Evolutionary conservation across 2,329 filamentous ascomycete genomes (phyloP).

Genomic region (Fusarium multiceps): DNA sequence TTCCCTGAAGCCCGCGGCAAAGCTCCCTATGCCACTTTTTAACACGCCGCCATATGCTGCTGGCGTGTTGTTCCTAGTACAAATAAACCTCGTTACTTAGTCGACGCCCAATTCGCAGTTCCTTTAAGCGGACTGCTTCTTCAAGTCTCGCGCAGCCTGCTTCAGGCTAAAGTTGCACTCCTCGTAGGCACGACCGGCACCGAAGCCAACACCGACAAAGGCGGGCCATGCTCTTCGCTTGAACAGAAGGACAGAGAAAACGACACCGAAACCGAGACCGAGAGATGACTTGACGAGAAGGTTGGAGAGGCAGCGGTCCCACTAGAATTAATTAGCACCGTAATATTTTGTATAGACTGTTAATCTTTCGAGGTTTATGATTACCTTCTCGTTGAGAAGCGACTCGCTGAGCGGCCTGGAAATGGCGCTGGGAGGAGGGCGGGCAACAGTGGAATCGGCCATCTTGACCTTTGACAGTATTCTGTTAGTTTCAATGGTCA

Average conservation of each 20-base stretch:
- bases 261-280: conserved; percentile 95
- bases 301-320: conserved; percentile 98
- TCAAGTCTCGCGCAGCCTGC: conserved; percentile 68
- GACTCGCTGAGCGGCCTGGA: conserved; percentile 95
- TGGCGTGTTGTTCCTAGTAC: conserved; percentile 42
- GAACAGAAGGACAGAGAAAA: conserved; percentile 98
- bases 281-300: conserved; percentile 96
- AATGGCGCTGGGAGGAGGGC: conserved; percentile 70
- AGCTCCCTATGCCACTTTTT: conserved; percentile 34
- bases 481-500: conserved; percentile 37
- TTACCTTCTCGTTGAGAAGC: conserved; percentile 98
- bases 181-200: conserved; percentile 95
- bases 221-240: conserved; percentile 98
- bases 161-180: conserved; percentile 90
- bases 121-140: conserved; percentile 60
- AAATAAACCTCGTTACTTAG: conserved; percentile 29
- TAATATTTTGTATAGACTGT: not conserved
- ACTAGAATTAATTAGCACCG: conserved; percentile 65
- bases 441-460: conserved; percentile 62
- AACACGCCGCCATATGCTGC: conserved; percentile 42
- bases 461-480: conserved; percentile 54
- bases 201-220: conserved; percentile 94
- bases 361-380: conserved; percentile 6
- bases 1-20: conserved; percentile 38
- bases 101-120: conserved; percentile 2